Evolutionary conservation across 2,329 filamentous ascomycete species (phyloP).

Genomic region (Cladosporium velox): DNA sequence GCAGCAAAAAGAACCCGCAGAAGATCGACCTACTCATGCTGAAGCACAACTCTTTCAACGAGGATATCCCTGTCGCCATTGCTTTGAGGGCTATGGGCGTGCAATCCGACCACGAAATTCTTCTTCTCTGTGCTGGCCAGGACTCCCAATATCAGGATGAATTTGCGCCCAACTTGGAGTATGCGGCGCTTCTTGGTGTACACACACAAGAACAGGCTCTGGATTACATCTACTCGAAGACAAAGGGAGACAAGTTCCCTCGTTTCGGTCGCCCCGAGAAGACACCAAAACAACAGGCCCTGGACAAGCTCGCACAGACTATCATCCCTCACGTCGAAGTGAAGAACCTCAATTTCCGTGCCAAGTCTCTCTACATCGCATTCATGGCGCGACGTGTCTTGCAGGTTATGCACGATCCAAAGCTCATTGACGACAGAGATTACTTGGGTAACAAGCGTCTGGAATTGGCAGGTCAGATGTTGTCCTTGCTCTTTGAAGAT

Average conservation of each 20-base stretch:
- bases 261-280: slow-evolving; percentile 55
- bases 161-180: slow-evolving; percentile 93
- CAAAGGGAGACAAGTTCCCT: slow-evolving; percentile 77
- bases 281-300: slow-evolving; percentile 84
- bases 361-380: slow-evolving; percentile 94
- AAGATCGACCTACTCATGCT: slow-evolving; percentile 92
- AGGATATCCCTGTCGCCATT: slow-evolving; percentile 93
- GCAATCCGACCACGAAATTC: slow-evolving; percentile 90
- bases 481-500: slow-evolving; percentile 94
- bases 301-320: slow-evolving; percentile 89
- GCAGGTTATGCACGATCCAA: slow-evolving; percentile 88
- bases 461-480: slow-evolving; percentile 89
- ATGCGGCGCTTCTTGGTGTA: slow-evolving; percentile 78
- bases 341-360: slow-evolving; percentile 86
- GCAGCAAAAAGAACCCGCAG: slow-evolving; percentile 43
- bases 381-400: slow-evolving; percentile 96
- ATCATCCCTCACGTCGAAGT: slow-evolving; percentile 95
- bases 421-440: slow-evolving; percentile 91
- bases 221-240: slow-evolving; percentile 83
- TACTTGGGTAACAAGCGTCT: slow-evolving; percentile 98
- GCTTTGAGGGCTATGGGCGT: slow-evolving; percentile 91
- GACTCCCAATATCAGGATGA: slow-evolving; percentile 91
- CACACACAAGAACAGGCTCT: slow-evolving; percentile 94
- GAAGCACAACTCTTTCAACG: slow-evolving; percentile 88
- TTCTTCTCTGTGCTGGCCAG: slow-evolving; percentile 84